A percentile compares a stretch with the other conserved stretches of the same genome.
Conservation (phyloP, 2,329 filamentous ascomycete species). For the Xylaria sp. region DNA sequence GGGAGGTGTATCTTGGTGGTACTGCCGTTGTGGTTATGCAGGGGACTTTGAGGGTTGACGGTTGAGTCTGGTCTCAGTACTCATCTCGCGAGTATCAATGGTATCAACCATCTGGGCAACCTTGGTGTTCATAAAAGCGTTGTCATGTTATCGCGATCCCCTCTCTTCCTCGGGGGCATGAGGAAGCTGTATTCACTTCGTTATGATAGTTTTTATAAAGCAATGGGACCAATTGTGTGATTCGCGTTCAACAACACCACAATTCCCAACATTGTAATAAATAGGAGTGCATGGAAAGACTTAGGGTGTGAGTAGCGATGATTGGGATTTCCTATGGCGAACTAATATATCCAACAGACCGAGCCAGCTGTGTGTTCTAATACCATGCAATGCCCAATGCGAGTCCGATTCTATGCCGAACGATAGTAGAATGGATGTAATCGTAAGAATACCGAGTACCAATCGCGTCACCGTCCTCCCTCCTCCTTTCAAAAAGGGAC, state of each 20-base stretch:
- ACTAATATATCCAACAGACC: conserved; percentile 9
- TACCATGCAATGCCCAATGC: conserved; percentile 26
- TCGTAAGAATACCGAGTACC: conserved; percentile 12
- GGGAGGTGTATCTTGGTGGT: conserved; percentile 47
- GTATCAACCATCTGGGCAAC: not conserved
- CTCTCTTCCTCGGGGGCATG: no score
- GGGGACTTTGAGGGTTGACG: conserved; percentile 46
- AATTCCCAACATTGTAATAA: not conserved
- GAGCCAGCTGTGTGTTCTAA: conserved; percentile 23
- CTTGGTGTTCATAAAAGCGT: not conserved
- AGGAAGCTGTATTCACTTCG: no score
- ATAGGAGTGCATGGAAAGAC: not conserved
- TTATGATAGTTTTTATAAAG: no score
- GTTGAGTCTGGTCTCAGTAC: conserved; percentile 14
- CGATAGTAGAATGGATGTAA: conserved; percentile 18
- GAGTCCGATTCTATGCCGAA: conserved; percentile 33
- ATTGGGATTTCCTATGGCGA: conserved; percentile 15
- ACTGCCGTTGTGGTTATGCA: conserved; percentile 49
- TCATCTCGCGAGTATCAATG: not conserved
- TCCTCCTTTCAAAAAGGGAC: conserved; percentile 15
- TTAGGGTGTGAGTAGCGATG: conserved; percentile 4
- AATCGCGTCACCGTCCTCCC: conserved; percentile 4
- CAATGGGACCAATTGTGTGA: no score
- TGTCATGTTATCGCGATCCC: no score
- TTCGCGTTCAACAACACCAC: no score